Percentiles rank a stretch among this genome's conserved stretches.
These are phyloP conservation scores for Apiospora sp. DNA, from an alignment of 2,329 filamentous ascomycete genomes.

Conservation along the genomic window DNA sequence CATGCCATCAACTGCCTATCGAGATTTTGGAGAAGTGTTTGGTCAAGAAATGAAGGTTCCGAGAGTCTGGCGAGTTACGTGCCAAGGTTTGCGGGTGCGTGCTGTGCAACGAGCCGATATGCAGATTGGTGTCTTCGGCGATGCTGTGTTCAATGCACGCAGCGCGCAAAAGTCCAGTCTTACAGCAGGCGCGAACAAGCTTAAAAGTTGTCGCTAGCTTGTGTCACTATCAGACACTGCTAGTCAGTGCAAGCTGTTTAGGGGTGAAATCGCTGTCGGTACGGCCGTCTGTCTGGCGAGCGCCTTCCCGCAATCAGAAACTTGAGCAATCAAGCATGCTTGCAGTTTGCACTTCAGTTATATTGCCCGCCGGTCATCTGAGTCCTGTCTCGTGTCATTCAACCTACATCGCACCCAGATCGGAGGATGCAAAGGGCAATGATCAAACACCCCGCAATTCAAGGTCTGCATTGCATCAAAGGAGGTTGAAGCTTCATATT, in stretches of 20 bases:
- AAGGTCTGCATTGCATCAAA: background rate
- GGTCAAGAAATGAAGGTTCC: background rate
- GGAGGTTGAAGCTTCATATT: conserved; percentile 7
- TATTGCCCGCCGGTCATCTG: background rate
- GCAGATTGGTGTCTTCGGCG: background rate
- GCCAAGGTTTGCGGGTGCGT: background rate
- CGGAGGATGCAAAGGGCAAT: background rate
- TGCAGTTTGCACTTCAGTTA: background rate
- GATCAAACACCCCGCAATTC: conserved; percentile 17
- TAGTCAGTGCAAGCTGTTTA: background rate
- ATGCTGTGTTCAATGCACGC: background rate
- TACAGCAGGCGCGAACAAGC: conserved; percentile 13
- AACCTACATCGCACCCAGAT: background rate
- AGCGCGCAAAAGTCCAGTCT: background rate
- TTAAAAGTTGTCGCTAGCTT: conserved; percentile 13
- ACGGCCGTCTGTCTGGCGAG: background rate
- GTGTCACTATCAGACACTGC: conserved; percentile 1
- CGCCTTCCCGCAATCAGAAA: conserved; percentile 5
- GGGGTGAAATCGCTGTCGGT: background rate
- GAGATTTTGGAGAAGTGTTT: background rate
- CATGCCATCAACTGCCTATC: background rate
- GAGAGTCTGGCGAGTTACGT: background rate
- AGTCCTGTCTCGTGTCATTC: background rate
- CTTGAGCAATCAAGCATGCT: background rate
- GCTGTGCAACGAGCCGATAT: background rate